Evolutionary conservation across 2,329 filamentous ascomycete species (phyloP).

Genomic region (Ceratocystis cacaofunesta): DNA sequence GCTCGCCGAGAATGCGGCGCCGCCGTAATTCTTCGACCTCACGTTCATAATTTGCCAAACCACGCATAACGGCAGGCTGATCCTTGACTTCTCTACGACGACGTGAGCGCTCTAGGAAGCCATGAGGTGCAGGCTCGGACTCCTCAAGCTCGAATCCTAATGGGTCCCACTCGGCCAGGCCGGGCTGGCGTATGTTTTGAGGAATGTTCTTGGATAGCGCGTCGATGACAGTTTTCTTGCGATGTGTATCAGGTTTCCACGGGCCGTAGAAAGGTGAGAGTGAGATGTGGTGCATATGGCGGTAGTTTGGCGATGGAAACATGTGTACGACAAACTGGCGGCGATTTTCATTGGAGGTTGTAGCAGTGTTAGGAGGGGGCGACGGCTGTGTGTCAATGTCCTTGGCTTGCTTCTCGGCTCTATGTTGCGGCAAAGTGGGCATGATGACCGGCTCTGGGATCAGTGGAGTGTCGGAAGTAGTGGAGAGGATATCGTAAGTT

Average conservation of each 20-base stretch:
- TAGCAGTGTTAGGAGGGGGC: conserved; percentile 23
- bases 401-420: conserved; percentile 1
- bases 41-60: neutral
- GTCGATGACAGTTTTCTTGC: conserved; percentile 25
- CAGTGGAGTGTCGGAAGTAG: neutral
- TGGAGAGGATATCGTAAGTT: conserved; percentile 28
- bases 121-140: neutral
- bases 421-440: conserved; percentile 15
- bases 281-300: conserved; percentile 27
- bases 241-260: conserved; percentile 27
- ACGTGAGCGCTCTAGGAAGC: neutral
- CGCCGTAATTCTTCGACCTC: neutral
- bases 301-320: conserved; percentile 27
- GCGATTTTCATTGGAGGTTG: conserved; percentile 22
- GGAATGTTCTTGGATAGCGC: conserved; percentile 29
- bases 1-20: neutral
- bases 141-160: neutral
- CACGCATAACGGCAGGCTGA: neutral
- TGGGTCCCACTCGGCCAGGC: conserved; percentile 31
- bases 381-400: conserved; percentile 21
- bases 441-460: conserved; percentile 9
- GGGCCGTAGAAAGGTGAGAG: conserved; percentile 27
- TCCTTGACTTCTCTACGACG: neutral
- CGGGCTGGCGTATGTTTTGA: conserved; percentile 25
- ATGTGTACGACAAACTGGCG: conserved; percentile 31